Percentiles rank a stretch among this genome's conserved stretches.
Conservation (phyloP, 352 stramenopile species). For the Phytophthora sojae region DNA sequence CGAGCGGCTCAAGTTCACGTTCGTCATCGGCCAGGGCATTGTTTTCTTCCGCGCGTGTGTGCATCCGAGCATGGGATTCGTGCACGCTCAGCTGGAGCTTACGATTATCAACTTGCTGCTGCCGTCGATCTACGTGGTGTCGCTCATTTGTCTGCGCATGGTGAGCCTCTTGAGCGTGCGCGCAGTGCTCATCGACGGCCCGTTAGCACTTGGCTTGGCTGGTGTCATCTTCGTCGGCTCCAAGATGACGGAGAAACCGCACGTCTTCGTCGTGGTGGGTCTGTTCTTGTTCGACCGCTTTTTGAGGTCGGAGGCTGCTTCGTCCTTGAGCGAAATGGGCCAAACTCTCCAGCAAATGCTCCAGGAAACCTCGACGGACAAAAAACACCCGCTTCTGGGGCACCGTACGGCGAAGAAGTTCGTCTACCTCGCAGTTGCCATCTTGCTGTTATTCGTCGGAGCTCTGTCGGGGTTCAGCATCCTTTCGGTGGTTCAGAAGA, state of each 20-base stretch:
- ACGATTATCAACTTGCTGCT: slow-evolving; percentile 91
- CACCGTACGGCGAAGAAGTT: slow-evolving; percentile 70
- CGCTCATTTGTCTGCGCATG: slow-evolving; percentile 81
- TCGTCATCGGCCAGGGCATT: slow-evolving; percentile 79
- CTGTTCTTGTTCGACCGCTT: slow-evolving; percentile 85
- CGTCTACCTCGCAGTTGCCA: slow-evolving; percentile 63
- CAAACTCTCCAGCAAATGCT: slow-evolving; percentile 74
- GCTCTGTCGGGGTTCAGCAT: slow-evolving; percentile 84
- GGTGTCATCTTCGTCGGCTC: slow-evolving; percentile 71
- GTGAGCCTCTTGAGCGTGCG: slow-evolving; percentile 62
- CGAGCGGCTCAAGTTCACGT: slow-evolving; percentile 85
- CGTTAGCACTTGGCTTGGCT: slow-evolving; percentile 58
- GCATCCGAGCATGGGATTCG: slow-evolving; percentile 87
- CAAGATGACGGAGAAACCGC: slow-evolving; percentile 79
- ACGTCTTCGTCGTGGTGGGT: slow-evolving; percentile 76
- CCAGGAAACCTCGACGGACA: slow-evolving; percentile 53
- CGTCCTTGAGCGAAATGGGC: slow-evolving; percentile 58
- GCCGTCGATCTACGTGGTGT: slow-evolving; percentile 88
- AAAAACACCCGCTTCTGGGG: slow-evolving; percentile 52
- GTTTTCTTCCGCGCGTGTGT: slow-evolving; percentile 82
- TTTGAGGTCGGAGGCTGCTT: slow-evolving; percentile 60
- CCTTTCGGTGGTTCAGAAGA: slow-evolving; percentile 71
- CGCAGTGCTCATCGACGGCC: slow-evolving; percentile 56
- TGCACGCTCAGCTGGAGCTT: slow-evolving; percentile 87
- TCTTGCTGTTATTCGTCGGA: slow-evolving; percentile 75